Percentiles rank a stretch among this genome's conserved stretches.
These are phyloP conservation scores for Piromyces sp. DNA, from an alignment of 192 early-diverging fungal genomes.

Conservation along the genomic window DNA sequence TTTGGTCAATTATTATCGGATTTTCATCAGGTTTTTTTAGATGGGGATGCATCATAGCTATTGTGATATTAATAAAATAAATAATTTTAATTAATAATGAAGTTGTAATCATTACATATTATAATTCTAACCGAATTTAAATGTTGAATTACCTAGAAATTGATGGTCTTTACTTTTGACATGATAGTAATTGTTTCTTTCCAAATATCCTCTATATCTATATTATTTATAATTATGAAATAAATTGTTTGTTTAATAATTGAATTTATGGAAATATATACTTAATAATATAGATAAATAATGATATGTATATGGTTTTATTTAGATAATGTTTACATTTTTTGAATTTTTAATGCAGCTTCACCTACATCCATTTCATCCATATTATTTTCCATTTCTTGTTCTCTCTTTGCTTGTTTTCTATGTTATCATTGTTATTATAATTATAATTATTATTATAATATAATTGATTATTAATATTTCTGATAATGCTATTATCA, in stretches of 20 bases:
- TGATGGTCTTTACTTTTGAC: slow-evolving; percentile 23
- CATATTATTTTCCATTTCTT: slow-evolving; percentile 30
- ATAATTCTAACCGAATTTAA: too few species aligned
- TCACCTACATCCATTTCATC: slow-evolving; percentile 28
- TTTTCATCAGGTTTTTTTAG: slow-evolving; percentile 15
- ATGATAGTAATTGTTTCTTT: slow-evolving; percentile 14
- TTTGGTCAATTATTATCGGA: slow-evolving; percentile 17
- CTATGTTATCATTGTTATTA: slow-evolving; percentile 6
- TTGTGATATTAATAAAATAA: too few species aligned
- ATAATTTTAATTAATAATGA: too few species aligned
- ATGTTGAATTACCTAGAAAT: slow-evolving; percentile 19
- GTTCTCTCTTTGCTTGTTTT: slow-evolving; percentile 30
- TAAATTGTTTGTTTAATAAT: too few species aligned
- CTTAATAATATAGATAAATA: too few species aligned
- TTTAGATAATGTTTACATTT: slow-evolving; percentile 22
- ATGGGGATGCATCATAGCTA: slow-evolving; percentile 17
- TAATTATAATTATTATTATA: too few species aligned
- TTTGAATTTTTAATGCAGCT: slow-evolving; percentile 29
- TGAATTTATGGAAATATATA: too few species aligned
- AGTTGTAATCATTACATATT: too few species aligned
- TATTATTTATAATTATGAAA: not conserved
- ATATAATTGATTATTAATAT: too few species aligned
- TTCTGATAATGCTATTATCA: too few species aligned
- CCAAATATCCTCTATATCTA: slow-evolving; percentile 29
- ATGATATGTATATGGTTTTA: too few species aligned